phyloP scores from a whole-genome alignment of 441 rosid species.

The Corymbia calophylla region DNA sequence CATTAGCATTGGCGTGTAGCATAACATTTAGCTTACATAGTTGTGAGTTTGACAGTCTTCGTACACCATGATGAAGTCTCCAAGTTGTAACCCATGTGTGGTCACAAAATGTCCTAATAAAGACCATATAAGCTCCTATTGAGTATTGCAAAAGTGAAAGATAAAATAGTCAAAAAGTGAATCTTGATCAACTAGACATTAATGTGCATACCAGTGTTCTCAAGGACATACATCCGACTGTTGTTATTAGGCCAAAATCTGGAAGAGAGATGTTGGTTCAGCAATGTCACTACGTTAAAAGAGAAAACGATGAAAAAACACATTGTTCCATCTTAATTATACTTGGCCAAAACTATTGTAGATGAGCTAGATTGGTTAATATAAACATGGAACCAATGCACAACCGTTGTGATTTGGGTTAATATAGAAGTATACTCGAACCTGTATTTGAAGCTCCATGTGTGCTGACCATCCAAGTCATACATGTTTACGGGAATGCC shows the following conservation, averaged over 20 bases:
- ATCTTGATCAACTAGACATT: not conserved
- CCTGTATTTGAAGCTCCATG: slow-evolving; percentile 97
- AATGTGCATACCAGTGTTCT: slow-evolving; percentile 65
- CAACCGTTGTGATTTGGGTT: not conserved
- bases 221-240: slow-evolving; percentile 94
- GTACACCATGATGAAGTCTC: slow-evolving; percentile 80
- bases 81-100: slow-evolving; percentile 68
- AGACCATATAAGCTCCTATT: not conserved
- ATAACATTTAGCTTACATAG: slow-evolving; percentile 38
- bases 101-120: slow-evolving; percentile 70
- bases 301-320: not conserved
- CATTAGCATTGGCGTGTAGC: not conserved
- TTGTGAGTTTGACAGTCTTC: slow-evolving; percentile 52
- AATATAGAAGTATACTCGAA: not conserved
- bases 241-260: slow-evolving; percentile 99
- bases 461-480: slow-evolving; percentile 73
- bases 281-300: not conserved
- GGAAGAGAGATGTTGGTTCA: not conserved
- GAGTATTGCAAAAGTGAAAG: not conserved
- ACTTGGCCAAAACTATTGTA: not conserved
- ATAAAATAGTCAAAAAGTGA: not conserved
- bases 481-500: slow-evolving; percentile 74
- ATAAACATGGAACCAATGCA: not conserved
- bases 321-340: not conserved
- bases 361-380: not conserved